Evolutionary conservation across 345 rosid species (phyloP), one percentile per base, ranked within the genome.

Genomic region (Populus simonii): DNA sequence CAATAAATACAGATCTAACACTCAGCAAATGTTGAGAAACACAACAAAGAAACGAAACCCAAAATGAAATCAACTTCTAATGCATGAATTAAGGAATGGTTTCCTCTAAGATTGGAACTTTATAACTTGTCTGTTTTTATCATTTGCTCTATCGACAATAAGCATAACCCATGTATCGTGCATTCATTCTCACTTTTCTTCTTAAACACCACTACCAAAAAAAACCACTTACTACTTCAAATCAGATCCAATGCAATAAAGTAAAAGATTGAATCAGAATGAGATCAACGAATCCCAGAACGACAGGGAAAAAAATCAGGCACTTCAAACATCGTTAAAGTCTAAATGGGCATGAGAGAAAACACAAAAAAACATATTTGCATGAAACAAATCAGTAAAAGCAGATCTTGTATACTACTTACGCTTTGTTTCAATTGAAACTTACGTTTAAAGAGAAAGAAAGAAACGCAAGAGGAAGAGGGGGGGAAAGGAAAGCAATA

Each of bases 1-100:
- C 33, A 59, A 61, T 31, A 59, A 39, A 23, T 68, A 23, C 74
- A 77, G 74, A 77, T 77, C 74, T 57, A 68, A 23, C 17, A 23
- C 36, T 67, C 4, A 51, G 8, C 65, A 75, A 53, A 23, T 10
- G 39, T 57, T 51, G 55, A 63, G 6, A 65, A 23, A 23, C 5
- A 18, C 18, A 74, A 45, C 13, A 61, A 39, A 23, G 16, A 27
- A 20, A 73, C 23, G 39, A 57, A 7, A 73, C 18, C 45, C 20
- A 22, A 45, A 41, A 23, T 57, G 49, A 8, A n/a, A 57, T 53
- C 27, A 39, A 13, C 57, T 16, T 18, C 15, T 17, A 12, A 16
- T 11, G 2, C 10, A 12, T 57, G 13, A 9, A 47, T 47, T 47
- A 1, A 47, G 53, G 18, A 47, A 47, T 47, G 63, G 15, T 57